Conservation (phyloP, 2,329 filamentous ascomycete species). For the Xylariaceae sp. region DNA sequence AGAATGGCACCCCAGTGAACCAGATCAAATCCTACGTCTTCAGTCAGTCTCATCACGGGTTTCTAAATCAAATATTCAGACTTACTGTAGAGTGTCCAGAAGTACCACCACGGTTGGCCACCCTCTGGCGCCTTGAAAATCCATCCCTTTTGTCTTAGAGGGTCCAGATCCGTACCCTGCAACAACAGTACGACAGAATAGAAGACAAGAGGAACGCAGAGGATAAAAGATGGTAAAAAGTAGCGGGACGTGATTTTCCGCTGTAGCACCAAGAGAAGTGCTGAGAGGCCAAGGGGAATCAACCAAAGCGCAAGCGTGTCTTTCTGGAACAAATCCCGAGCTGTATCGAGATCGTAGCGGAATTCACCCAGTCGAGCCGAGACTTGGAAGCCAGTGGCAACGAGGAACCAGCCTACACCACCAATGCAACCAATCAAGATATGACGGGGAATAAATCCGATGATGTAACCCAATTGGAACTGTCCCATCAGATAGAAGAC, state of each 20-base stretch:
- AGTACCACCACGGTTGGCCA: slow-evolving; percentile 92
- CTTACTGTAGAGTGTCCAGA: slow-evolving; percentile 91
- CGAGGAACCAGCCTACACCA: slow-evolving; percentile 90
- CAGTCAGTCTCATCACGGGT: slow-evolving; percentile 20
- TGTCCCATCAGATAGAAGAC: slow-evolving; percentile 89
- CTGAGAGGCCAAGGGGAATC: slow-evolving; percentile 69
- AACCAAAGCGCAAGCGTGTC: slow-evolving; percentile 80
- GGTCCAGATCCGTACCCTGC: slow-evolving; percentile 60
- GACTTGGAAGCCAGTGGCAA: slow-evolving; percentile 89
- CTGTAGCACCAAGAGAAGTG: slow-evolving; percentile 71
- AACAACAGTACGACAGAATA: slow-evolving; percentile 70
- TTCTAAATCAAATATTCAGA: slow-evolving; percentile 11
- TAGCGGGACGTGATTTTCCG: slow-evolving; percentile 74
- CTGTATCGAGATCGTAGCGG: slow-evolving; percentile 70
- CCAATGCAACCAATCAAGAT: slow-evolving; percentile 97
- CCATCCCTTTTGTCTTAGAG: slow-evolving; percentile 73
- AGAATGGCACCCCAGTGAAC: slow-evolving; percentile 78
- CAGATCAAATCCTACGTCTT: slow-evolving; percentile 61
- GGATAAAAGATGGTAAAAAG: slow-evolving; percentile 81
- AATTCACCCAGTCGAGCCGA: slow-evolving; percentile 83
- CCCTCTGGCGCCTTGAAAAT: slow-evolving; percentile 82
- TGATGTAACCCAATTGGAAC: slow-evolving; percentile 83
- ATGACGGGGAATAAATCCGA: slow-evolving; percentile 94
- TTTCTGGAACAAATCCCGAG: slow-evolving; percentile 65
- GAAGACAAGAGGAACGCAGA: slow-evolving; percentile 69